Evolutionary conservation across 371 early-diverging fungal species (phyloP).

Genomic region (Mucor piriformis): DNA sequence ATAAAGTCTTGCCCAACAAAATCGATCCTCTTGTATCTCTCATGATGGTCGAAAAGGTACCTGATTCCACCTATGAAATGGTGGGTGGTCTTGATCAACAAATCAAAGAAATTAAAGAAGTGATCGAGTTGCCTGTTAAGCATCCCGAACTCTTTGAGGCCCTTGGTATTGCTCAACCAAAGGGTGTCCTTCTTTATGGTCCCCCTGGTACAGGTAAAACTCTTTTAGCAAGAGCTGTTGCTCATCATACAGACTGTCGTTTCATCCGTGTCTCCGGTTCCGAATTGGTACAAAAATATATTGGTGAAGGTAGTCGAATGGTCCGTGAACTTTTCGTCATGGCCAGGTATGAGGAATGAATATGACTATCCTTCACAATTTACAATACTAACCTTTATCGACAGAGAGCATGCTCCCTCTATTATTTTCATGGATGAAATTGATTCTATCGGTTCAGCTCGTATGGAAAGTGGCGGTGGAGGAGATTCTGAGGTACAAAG

Average conservation of each 20-base stretch:
- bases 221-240: constrained; percentile 99
- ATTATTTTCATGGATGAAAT: constrained; percentile 99
- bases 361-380: too few relatives aligned
- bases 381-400: background rate
- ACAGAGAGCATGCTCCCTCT: constrained; percentile 92
- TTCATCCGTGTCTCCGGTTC: constrained; percentile 99
- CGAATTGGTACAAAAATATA: constrained; percentile 98
- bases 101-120: constrained; percentile 99
- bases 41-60: constrained; percentile 99
- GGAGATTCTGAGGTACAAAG: constrained; percentile 99
- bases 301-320: constrained; percentile 99
- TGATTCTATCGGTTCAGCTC: constrained; percentile 99
- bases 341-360: constrained; percentile 72
- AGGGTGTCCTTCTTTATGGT: constrained; percentile 98
- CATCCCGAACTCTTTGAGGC: constrained; percentile 68
- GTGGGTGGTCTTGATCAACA: constrained; percentile 99
- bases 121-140: constrained; percentile 98
- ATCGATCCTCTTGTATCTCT: constrained; percentile 99
- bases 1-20: constrained; percentile 99
- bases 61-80: constrained; percentile 99
- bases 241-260: constrained; percentile 99
- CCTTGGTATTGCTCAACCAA: constrained; percentile 52
- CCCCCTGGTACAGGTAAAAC: constrained; percentile 99
- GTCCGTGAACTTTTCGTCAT: constrained; percentile 99
- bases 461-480: constrained; percentile 96